Evolutionary conservation across 1,284 basidiomycete species (phyloP).

Genomic region (Cryptococcus sp.): DNA sequence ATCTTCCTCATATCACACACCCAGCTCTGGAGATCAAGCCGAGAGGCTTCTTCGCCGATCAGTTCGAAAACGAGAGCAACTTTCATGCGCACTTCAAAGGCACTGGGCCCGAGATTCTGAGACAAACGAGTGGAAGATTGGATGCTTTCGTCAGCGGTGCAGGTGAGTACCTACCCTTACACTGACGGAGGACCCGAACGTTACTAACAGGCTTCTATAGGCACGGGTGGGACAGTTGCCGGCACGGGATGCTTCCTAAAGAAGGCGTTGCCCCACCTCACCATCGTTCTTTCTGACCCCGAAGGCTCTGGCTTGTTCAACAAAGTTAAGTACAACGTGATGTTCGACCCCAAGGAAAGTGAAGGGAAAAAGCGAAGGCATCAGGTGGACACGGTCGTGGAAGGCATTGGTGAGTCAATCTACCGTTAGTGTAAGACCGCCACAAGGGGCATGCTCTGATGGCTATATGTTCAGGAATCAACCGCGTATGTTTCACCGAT

Average conservation of each 20-base stretch:
- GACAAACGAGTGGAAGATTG: slow-evolving; percentile 78
- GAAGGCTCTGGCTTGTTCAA: slow-evolving; percentile 94
- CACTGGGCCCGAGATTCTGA: slow-evolving; percentile 94
- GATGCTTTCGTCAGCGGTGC: slow-evolving; percentile 93
- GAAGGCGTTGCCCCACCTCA: slow-evolving; percentile 51
- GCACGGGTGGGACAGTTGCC: slow-evolving; percentile 92
- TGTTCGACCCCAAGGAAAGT: slow-evolving; percentile 86
- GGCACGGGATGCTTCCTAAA: slow-evolving; percentile 78
- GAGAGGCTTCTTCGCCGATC: slow-evolving; percentile 73
- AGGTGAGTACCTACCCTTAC: slow-evolving; percentile 52
- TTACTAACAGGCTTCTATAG: slow-evolving; percentile 44
- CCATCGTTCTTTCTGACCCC: slow-evolving; percentile 83
- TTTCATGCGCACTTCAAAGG: slow-evolving; percentile 83
- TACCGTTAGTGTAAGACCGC: no score
- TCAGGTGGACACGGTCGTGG: slow-evolving; percentile 75
- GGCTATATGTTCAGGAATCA: slow-evolving; percentile 16
- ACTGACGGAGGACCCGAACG: background rate
- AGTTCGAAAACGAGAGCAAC: slow-evolving; percentile 92
- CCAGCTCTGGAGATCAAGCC: slow-evolving; percentile 29
- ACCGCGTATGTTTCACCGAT: slow-evolving; percentile 13
- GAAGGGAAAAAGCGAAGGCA: slow-evolving; percentile 81
- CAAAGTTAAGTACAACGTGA: slow-evolving; percentile 88
- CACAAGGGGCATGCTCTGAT: no score
- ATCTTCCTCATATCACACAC: slow-evolving; percentile 7
- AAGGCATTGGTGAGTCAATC: slow-evolving; percentile 61